Base-by-base conservation (phyloP, 805 yeast genomes). In the Candida qinlingensis region DNA sequence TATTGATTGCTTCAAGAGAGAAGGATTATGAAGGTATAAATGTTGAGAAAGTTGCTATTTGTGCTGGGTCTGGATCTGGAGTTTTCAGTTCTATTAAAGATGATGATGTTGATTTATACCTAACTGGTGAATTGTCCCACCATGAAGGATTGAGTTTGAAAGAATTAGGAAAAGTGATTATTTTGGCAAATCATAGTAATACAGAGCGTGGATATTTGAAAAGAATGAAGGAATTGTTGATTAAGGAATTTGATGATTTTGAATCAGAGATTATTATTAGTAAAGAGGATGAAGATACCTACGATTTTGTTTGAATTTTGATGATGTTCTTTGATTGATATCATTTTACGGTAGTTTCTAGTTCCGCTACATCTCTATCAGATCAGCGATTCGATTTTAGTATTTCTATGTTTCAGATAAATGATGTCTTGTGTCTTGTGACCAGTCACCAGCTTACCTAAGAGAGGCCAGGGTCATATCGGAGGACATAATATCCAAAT, bases 1-100 rank as follows among this genome's bases (percentile, higher is more conserved):
- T 91, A 7, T 96, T 87, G 62, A 77, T 88, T 2, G 87, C 88
- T 2, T 60, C 71, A 0, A 63, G 54, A 3, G 37, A 48, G 6
- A 37, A 65, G 11, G 59, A 56, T 6, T 55, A 58, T 7, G 53
- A 11, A 19, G 19, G n/a, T 9, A 37, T 46, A 3, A 5, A 54
- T 4, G 73, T 89, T 46, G 66, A 64, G 27, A 74, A 78, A 0
- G 70, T 90, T 26, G 98, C 97, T 0, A 65, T 94, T 12, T 94
- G 99, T 67, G 98, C 99, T 4, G 99, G 99, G 0, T 86, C 96
- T 2, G 98, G 99, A 0, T 84, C 87, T 4, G 74, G 83, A 1
- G 88, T 91, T 2, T 83, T 89, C 66, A 49, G 79, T 7, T 71
- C 77, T 0, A 80, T 87, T 1, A 62, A 67, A 0, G 73, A 75